phyloP scores from a whole-genome alignment of 1,284 basidiomycete genomes.

The Calocybe gambosa region DNA sequence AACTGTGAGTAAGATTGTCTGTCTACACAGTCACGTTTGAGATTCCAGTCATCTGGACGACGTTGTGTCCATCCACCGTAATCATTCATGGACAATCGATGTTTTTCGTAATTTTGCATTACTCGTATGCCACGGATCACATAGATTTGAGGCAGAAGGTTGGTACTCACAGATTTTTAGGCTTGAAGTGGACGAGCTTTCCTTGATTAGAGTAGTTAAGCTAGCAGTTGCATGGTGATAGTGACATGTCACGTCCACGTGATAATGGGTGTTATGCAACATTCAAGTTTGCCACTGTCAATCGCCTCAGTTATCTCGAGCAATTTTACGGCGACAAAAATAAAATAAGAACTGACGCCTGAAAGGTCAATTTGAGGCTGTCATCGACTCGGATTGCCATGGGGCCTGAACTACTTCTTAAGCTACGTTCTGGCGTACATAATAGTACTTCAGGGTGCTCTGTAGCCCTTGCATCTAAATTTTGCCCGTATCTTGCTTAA shows the following conservation, averaged over 20 bases:
- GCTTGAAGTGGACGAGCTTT: constrained; percentile 25
- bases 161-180: constrained; percentile 32
- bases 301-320: too few relatives aligned
- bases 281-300: too few relatives aligned
- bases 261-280: not conserved
- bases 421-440: too few relatives aligned
- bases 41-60: constrained; percentile 15
- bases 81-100: constrained; percentile 5
- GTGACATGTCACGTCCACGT: constrained; percentile 8
- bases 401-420: too few relatives aligned
- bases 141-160: constrained; percentile 8
- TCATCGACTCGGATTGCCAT: too few relatives aligned
- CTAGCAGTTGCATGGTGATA: too few relatives aligned
- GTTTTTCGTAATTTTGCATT: not conserved
- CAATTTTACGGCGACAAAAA: too few relatives aligned
- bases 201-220: constrained; percentile 11
- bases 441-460: too few relatives aligned
- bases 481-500: too few relatives aligned
- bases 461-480: too few relatives aligned
- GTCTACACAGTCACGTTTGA: not conserved
- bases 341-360: too few relatives aligned
- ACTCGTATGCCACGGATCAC: constrained; percentile 1
- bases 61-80: constrained; percentile 28
- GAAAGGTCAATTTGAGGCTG: too few relatives aligned
- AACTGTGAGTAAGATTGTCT: constrained; percentile 13